These are phyloP conservation scores for Monascus purpureus DNA, from an alignment of 495 filamentous ascomycete species.

Conservation along the genomic window DNA sequence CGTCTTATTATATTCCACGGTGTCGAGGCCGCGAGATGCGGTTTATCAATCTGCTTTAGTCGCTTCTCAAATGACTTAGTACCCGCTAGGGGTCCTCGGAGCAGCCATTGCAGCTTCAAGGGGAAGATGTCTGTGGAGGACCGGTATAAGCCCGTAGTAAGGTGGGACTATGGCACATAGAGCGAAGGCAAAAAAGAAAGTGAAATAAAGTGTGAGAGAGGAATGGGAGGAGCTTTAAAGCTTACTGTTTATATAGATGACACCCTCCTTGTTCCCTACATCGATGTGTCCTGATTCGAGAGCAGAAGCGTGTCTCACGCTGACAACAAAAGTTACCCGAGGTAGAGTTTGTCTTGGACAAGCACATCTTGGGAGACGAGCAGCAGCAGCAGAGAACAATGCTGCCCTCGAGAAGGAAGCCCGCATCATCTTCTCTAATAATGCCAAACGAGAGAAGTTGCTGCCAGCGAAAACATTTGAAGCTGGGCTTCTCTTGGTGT, in stretches of 20 bases:
- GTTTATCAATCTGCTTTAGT: slow-evolving; percentile 49
- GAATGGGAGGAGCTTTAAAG: neutral
- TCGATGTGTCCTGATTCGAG: slow-evolving; percentile 57
- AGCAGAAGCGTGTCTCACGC: slow-evolving; percentile 9
- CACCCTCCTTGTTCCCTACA: slow-evolving; percentile 52
- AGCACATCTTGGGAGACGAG: neutral
- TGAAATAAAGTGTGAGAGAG: no score
- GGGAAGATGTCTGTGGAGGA: slow-evolving; percentile 61
- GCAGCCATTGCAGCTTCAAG: slow-evolving; percentile 52
- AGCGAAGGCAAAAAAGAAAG: no score
- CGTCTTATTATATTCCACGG: slow-evolving; percentile 47
- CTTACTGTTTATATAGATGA: slow-evolving; percentile 85
- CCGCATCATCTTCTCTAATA: slow-evolving; percentile 8
- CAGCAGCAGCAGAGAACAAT: neutral
- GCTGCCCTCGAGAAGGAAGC: slow-evolving; percentile 2
- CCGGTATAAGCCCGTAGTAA: slow-evolving; percentile 2
- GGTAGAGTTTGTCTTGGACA: neutral
- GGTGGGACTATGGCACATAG: no score
- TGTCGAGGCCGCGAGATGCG: slow-evolving; percentile 42
- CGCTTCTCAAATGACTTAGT: slow-evolving; percentile 43
- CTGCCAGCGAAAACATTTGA: neutral
- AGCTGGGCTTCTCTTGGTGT: no score
- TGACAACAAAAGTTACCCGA: neutral
- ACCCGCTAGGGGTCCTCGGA: slow-evolving; percentile 45
- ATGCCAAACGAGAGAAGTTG: neutral